Percentiles rank a stretch among this genome's conserved stretches.
phyloP scores from a whole-genome alignment of 228 moss, liverwort and hornwort genomes.

The Sphagnum fallax region DNA sequence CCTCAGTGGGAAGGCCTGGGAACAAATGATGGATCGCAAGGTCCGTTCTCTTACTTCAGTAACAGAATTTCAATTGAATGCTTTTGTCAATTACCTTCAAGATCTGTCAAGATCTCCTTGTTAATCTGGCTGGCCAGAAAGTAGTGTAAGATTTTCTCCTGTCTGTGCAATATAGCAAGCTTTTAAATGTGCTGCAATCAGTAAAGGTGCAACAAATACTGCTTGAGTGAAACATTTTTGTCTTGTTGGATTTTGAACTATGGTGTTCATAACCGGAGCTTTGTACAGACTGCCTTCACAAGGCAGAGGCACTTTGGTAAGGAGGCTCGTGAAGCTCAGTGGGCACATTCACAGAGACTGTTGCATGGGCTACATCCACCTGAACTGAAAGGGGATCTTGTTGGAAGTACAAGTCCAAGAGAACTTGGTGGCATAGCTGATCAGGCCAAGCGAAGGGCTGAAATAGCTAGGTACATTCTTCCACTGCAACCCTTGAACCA shows the following conservation, averaged over 20 bases:
- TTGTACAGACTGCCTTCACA: slow-evolving; percentile 39
- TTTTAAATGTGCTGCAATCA: too few relatives aligned
- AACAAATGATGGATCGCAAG: slow-evolving; percentile 16
- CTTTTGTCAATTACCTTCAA: too few relatives aligned
- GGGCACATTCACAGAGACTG: slow-evolving; percentile 55
- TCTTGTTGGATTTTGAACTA: too few relatives aligned
- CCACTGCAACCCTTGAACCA: neutral
- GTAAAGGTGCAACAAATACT: too few relatives aligned
- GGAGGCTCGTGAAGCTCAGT: slow-evolving; percentile 54
- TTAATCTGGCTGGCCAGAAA: too few relatives aligned
- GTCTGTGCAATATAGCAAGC: too few relatives aligned
- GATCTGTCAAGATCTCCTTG: too few relatives aligned
- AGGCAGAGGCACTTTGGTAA: slow-evolving; percentile 54
- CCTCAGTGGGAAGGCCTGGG: slow-evolving; percentile 29
- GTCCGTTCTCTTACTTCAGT: neutral
- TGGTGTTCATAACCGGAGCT: neutral
- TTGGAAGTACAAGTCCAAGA: slow-evolving; percentile 16
- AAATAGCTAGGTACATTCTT: slow-evolving; percentile 42
- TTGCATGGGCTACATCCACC: slow-evolving; percentile 57
- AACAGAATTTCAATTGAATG: too few relatives aligned
- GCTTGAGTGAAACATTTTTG: too few relatives aligned
- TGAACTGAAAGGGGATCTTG: slow-evolving; percentile 11
- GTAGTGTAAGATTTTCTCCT: too few relatives aligned
- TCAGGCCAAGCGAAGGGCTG: slow-evolving; percentile 55
- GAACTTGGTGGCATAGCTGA: slow-evolving; percentile 49